A percentile compares a stretch with the other conserved stretches of the same genome.
Conservation (phyloP, 2,329 filamentous ascomycete species). For the Penicillium sclerotigenum region DNA sequence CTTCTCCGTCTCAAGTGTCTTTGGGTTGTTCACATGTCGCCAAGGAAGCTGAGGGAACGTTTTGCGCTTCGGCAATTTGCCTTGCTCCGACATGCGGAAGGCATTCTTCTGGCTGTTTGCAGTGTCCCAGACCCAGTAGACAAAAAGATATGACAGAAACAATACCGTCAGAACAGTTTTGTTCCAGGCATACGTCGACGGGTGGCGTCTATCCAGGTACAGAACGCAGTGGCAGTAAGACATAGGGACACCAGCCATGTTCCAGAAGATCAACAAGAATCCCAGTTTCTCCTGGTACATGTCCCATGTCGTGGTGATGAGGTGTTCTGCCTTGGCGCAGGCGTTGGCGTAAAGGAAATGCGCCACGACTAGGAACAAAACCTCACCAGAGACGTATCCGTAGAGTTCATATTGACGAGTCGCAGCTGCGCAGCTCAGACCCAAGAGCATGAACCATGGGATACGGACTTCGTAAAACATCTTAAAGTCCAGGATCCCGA, state of each 20-base stretch:
- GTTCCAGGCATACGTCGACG: constrained; percentile 72
- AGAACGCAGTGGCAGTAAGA: constrained; percentile 91
- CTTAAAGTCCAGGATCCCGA: constrained; percentile 80
- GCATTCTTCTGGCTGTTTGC: constrained; percentile 90
- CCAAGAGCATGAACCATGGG: constrained; percentile 89
- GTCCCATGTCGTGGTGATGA: constrained; percentile 87
- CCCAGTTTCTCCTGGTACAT: constrained; percentile 97
- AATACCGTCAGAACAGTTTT: constrained; percentile 60
- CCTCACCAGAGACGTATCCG: constrained; percentile 78
- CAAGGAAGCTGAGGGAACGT: constrained; percentile 86
- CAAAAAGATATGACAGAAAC: constrained; percentile 68
- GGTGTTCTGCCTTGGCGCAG: constrained; percentile 85
- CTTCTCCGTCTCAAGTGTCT: constrained; percentile 66
- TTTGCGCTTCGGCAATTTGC: constrained; percentile 63
- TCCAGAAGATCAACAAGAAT: constrained; percentile 98
- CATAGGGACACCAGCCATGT: constrained; percentile 83
- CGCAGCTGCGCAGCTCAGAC: constrained; percentile 60
- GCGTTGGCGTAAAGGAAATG: constrained; percentile 90
- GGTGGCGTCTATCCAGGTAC: constrained; percentile 77
- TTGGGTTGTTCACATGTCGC: constrained; percentile 75
- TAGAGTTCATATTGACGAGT: constrained; percentile 80
- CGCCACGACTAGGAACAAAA: constrained; percentile 77
- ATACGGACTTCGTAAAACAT: constrained; percentile 94
- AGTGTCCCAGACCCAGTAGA: constrained; percentile 91
- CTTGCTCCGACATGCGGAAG: constrained; percentile 75